A percentile compares a stretch with the other conserved stretches of the same genome.
Evolutionary conservation across 805 yeast species (phyloP).

Genomic region (Pichia thaimueangensis): DNA sequence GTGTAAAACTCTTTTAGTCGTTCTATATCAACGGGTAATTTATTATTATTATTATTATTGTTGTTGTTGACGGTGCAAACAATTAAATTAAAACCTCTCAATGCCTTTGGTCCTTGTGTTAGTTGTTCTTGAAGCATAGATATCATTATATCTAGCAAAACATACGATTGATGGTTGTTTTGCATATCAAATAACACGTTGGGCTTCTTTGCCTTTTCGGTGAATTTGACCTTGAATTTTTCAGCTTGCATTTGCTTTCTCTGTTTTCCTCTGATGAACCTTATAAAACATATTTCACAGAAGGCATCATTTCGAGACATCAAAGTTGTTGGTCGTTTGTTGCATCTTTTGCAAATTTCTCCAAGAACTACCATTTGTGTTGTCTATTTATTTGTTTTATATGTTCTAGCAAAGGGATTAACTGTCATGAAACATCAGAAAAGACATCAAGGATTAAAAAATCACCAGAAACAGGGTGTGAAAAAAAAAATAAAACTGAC

Average conservation of each 20-base stretch:
- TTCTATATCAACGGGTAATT: neutral
- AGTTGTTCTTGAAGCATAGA: slow-evolving; percentile 58
- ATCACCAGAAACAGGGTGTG: too few relatives aligned
- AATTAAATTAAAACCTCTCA: slow-evolving; percentile 58
- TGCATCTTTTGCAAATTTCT: slow-evolving; percentile 45
- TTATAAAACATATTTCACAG: slow-evolving; percentile 60
- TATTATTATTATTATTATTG: too few relatives aligned
- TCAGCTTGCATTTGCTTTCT: slow-evolving; percentile 71
- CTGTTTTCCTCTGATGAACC: slow-evolving; percentile 73
- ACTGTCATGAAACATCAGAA: too few relatives aligned
- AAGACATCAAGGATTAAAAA: too few relatives aligned
- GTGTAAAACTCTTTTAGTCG: slow-evolving; percentile 15
- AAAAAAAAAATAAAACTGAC: too few relatives aligned
- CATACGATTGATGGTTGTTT: slow-evolving; percentile 62
- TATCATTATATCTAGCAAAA: slow-evolving; percentile 58
- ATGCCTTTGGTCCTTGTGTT: slow-evolving; percentile 49
- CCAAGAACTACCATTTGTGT: slow-evolving; percentile 7
- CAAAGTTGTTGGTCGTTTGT: slow-evolving; percentile 34
- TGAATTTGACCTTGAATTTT: slow-evolving; percentile 64
- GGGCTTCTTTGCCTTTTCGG: slow-evolving; percentile 34
- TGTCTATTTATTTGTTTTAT: neutral
- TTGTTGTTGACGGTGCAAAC: slow-evolving; percentile 29
- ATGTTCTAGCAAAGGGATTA: too few relatives aligned
- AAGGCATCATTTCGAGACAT: slow-evolving; percentile 58
- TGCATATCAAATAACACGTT: slow-evolving; percentile 57